Conservation (phyloP, 2,329 filamentous ascomycete genomes). For the Aspergillus sp. region DNA sequence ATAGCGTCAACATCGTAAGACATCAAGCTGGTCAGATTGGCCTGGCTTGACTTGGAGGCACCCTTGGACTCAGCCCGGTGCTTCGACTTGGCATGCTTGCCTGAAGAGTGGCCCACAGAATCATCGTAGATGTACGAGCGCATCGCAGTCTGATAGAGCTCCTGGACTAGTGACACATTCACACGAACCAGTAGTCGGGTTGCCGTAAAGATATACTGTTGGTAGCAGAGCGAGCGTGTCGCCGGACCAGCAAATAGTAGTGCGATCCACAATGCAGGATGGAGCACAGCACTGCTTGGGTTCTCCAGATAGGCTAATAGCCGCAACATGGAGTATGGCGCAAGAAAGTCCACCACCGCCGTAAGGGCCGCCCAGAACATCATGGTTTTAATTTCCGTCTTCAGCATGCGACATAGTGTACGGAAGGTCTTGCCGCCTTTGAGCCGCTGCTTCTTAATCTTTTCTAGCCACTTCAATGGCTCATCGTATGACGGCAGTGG, state of each 20-base stretch:
- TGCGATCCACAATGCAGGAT: constrained; percentile 57
- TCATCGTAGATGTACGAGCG: constrained; percentile 58
- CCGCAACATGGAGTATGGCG: constrained; percentile 58
- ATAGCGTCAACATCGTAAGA: constrained; percentile 61
- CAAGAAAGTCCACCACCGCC: constrained; percentile 50
- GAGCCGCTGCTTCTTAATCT: constrained; percentile 27
- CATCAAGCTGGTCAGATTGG: constrained; percentile 61
- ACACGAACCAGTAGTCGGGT: constrained; percentile 60
- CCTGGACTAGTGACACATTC: constrained; percentile 60
- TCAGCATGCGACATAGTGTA: constrained; percentile 28
- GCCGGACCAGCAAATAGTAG: constrained; percentile 57
- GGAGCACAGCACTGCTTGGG: constrained; percentile 48
- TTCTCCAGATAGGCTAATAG: constrained; percentile 55
- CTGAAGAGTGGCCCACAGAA: constrained; percentile 15
- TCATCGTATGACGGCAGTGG: constrained; percentile 34
- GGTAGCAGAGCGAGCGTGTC: constrained; percentile 53
- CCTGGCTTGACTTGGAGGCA: constrained; percentile 45
- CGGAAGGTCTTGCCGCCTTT: constrained; percentile 32
- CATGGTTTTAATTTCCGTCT: constrained; percentile 29
- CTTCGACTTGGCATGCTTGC: not conserved
- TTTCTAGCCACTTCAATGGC: constrained; percentile 28
- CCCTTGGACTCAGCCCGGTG: constrained; percentile 20
- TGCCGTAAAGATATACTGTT: constrained; percentile 61
- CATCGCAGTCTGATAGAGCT: constrained; percentile 59
- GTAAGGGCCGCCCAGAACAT: constrained; percentile 29